A percentile compares a stretch with the other conserved stretches of the same genome.
These are phyloP conservation scores for Lactarius sanguifluus DNA, from an alignment of 768 basidiomycete genomes.

Conservation along the genomic window DNA sequence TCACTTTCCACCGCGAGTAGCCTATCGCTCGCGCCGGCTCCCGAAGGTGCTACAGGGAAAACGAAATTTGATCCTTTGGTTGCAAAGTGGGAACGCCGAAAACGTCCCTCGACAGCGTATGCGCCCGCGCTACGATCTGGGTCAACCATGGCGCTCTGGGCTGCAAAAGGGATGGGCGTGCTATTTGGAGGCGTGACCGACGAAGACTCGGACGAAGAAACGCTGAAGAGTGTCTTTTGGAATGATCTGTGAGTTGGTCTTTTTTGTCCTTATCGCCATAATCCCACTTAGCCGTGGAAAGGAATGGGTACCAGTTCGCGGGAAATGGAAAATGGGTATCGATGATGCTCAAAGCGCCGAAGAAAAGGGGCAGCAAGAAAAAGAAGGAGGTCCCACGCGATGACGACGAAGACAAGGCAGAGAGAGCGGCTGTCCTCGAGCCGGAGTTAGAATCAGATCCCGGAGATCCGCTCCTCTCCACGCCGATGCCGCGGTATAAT, in stretches of 20 bases:
- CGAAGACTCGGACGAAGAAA: slow-evolving; percentile 82
- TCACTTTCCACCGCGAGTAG: neutral
- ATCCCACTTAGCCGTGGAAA: slow-evolving; percentile 32
- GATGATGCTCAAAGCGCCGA: slow-evolving; percentile 66
- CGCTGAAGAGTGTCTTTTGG: slow-evolving; percentile 80
- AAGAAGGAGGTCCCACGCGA: slow-evolving; percentile 33
- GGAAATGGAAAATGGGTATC: slow-evolving; percentile 80
- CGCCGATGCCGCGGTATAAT: slow-evolving; percentile 78
- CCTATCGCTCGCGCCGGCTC: neutral
- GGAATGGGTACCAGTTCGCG: slow-evolving; percentile 73
- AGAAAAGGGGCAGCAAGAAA: slow-evolving; percentile 48
- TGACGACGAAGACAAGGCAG: slow-evolving; percentile 33
- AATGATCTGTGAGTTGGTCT: slow-evolving; percentile 67
- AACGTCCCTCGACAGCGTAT: slow-evolving; percentile 65
- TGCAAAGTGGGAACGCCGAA: slow-evolving; percentile 85
- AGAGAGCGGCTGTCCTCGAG: slow-evolving; percentile 36
- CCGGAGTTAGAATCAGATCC: slow-evolving; percentile 51
- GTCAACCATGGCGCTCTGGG: slow-evolving; percentile 86
- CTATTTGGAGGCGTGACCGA: slow-evolving; percentile 90
- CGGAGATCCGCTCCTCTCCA: slow-evolving; percentile 63
- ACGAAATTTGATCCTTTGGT: slow-evolving; percentile 45
- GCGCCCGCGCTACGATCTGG: slow-evolving; percentile 74
- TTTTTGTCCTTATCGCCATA: neutral
- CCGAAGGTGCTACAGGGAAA: slow-evolving; percentile 37
- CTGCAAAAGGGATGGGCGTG: slow-evolving; percentile 62